Percentiles rank a stretch among this genome's conserved stretches.
Conservation (phyloP, 306 rosid species). For the Prinsepia uniflora region DNA sequence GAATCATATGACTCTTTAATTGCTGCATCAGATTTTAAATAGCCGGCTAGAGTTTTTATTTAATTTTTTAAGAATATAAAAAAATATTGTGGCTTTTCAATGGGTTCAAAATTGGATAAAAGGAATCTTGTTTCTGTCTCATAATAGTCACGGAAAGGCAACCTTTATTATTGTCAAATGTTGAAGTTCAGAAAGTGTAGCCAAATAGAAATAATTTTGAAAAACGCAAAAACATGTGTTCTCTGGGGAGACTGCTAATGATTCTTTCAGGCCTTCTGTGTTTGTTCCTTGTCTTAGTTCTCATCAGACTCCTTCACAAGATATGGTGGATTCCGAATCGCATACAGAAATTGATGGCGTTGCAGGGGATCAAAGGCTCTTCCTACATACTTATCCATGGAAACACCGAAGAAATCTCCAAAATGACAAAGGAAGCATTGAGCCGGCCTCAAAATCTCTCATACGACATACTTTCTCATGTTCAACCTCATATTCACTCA, state of each 20-base stretch:
- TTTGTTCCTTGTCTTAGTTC: neutral
- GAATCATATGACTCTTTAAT: too few relatives aligned
- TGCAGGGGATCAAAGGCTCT: conserved; percentile 28
- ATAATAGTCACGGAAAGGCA: too few relatives aligned
- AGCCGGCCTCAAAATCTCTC: conserved; percentile 14
- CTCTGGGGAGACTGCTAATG: neutral
- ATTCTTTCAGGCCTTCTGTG: neutral
- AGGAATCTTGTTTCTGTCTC: too few relatives aligned
- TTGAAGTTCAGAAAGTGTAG: too few relatives aligned
- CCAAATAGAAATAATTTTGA: too few relatives aligned
- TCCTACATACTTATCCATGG: conserved; percentile 19
- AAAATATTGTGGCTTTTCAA: too few relatives aligned
- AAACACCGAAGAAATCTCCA: conserved; percentile 18
- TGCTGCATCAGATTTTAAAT: too few relatives aligned
- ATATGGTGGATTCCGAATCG: conserved; percentile 31
- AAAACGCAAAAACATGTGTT: too few relatives aligned
- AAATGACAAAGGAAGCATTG: conserved; percentile 12
- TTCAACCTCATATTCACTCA: conserved; percentile 22
- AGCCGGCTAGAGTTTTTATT: too few relatives aligned
- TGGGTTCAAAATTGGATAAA: too few relatives aligned
- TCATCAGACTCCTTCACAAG: neutral
- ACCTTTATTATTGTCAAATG: too few relatives aligned
- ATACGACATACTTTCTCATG: conserved; percentile 16
- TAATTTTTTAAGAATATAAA: too few relatives aligned
- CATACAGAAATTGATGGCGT: conserved; percentile 13